phyloP scores from a whole-genome alignment of 805 yeast genomes.

The Saturnispora gosingensis region DNA sequence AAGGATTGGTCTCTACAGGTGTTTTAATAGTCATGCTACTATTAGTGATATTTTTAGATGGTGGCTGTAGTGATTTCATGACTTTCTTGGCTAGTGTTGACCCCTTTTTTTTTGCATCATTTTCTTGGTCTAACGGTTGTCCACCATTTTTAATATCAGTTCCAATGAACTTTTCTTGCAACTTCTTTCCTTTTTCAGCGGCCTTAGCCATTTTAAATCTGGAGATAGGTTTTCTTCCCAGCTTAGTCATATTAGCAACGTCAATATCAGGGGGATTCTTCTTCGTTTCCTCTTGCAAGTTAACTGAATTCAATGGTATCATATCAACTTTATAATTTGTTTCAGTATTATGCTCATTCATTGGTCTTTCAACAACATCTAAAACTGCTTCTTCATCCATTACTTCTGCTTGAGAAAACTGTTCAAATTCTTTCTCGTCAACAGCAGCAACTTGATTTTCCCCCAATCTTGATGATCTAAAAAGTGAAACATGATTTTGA shows the following conservation, averaged over 20 bases:
- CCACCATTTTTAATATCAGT: constrained; percentile 8
- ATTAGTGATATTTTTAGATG: not conserved
- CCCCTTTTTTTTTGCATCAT: not conserved
- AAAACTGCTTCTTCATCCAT: constrained; percentile 12
- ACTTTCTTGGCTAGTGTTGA: constrained; percentile 3
- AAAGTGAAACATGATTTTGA: constrained; percentile 9
- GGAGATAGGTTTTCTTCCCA: constrained; percentile 12
- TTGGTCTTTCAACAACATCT: constrained; percentile 14
- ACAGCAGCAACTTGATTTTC: not conserved
- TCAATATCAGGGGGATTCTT: not conserved
- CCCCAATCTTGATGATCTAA: constrained; percentile 13
- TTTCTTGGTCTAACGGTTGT: not conserved
- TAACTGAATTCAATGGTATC: not conserved
- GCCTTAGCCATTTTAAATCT: constrained; percentile 11
- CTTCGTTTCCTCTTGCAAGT: not conserved
- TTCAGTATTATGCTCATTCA: not conserved
- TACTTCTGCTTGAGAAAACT: not conserved
- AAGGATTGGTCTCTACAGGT: constrained; percentile 18
- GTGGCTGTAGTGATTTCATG: constrained; percentile 12
- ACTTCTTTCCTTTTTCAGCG: constrained; percentile 12
- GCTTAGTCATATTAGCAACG: constrained; percentile 3
- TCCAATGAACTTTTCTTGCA: constrained; percentile 10
- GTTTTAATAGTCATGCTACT: constrained; percentile 4
- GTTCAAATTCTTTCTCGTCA: too few species aligned
- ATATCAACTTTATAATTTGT: not conserved